These are phyloP conservation scores for Blastobotrys serpentis DNA, from an alignment of 1,139 yeast genomes.

Conservation along the genomic window DNA sequence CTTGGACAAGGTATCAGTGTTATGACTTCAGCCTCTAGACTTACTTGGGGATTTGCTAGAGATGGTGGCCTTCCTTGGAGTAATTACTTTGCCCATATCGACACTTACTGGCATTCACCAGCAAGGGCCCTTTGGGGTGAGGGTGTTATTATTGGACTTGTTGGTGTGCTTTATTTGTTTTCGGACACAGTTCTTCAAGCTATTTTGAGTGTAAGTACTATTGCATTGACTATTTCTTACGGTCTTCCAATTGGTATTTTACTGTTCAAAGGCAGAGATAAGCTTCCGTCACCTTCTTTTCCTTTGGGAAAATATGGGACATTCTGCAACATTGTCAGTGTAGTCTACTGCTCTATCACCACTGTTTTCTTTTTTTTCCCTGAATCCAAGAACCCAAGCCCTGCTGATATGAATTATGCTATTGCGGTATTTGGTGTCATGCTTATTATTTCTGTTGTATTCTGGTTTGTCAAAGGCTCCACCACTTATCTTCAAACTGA, in stretches of 20 bases:
- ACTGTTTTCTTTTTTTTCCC: slow-evolving; percentile 32
- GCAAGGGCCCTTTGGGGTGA: slow-evolving; percentile 67
- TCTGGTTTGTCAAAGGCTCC: slow-evolving; percentile 24
- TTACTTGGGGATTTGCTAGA: slow-evolving; percentile 78
- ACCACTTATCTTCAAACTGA: slow-evolving; percentile 23
- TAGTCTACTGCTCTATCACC: slow-evolving; percentile 23
- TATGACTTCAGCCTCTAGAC: slow-evolving; percentile 76
- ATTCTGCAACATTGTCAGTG: slow-evolving; percentile 20
- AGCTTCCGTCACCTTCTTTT: slow-evolving; percentile 24
- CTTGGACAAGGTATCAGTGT: slow-evolving; percentile 27
- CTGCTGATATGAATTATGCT: slow-evolving; percentile 25
- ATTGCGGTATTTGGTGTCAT: slow-evolving; percentile 26
- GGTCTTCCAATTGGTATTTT: slow-evolving; percentile 70
- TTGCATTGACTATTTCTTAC: slow-evolving; percentile 73
- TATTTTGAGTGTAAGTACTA: slow-evolving; percentile 77
- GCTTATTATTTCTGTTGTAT: slow-evolving; percentile 21
- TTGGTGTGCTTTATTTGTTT: slow-evolving; percentile 64
- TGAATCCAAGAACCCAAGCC: slow-evolving; percentile 19
- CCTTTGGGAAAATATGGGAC: slow-evolving; percentile 21
- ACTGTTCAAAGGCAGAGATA: slow-evolving; percentile 53
- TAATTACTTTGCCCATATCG: slow-evolving; percentile 63
- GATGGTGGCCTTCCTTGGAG: slow-evolving; percentile 77
- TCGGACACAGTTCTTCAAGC: slow-evolving; percentile 79
- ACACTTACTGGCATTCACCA: slow-evolving; percentile 59
- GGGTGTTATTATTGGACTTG: slow-evolving; percentile 57